A percentile compares a stretch with the other conserved stretches of the same genome.
Conservation (phyloP, 1,284 basidiomycete genomes). For the Laetiporus sulphureus region DNA sequence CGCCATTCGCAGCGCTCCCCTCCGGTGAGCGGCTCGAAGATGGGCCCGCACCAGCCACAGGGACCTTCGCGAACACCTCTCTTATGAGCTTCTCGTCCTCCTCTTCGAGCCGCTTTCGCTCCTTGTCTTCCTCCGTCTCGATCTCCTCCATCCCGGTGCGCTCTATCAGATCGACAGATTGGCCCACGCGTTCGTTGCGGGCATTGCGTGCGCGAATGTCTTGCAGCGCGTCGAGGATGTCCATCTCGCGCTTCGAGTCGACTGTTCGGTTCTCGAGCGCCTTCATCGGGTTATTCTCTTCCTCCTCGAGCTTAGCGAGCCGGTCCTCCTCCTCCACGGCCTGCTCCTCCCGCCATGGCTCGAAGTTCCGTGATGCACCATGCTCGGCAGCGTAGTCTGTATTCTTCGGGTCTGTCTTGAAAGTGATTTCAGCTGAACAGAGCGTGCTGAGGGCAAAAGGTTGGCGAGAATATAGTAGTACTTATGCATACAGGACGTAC, state of each 20-base stretch:
- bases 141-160: slow-evolving; percentile 54
- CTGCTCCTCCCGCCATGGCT: slow-evolving; percentile 82
- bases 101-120: slow-evolving; percentile 65
- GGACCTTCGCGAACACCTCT: slow-evolving; percentile 79
- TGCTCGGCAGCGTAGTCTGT: slow-evolving; percentile 92
- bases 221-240: slow-evolving; percentile 92
- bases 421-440: slow-evolving; percentile 97
- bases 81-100: slow-evolving; percentile 89
- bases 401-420: slow-evolving; percentile 99
- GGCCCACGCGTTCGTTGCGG: slow-evolving; percentile 76
- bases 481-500: slow-evolving; percentile 28
- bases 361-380: slow-evolving; percentile 91
- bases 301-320: slow-evolving; percentile 74
- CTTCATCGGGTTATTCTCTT: slow-evolving; percentile 96
- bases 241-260: slow-evolving; percentile 97
- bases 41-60: slow-evolving; percentile 27
- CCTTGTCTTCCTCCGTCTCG: slow-evolving; percentile 64
- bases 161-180: slow-evolving; percentile 56
- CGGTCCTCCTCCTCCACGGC: slow-evolving; percentile 71
- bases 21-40: slow-evolving; percentile 10
- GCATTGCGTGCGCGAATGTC: slow-evolving; percentile 94
- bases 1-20: slow-evolving; percentile 3
- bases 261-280: slow-evolving; percentile 88
- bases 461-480: neutral
- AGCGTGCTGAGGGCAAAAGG: slow-evolving; percentile 53